phyloP scores from a whole-genome alignment of 768 basidiomycete species.

The Lanmaoa rubissima region DNA sequence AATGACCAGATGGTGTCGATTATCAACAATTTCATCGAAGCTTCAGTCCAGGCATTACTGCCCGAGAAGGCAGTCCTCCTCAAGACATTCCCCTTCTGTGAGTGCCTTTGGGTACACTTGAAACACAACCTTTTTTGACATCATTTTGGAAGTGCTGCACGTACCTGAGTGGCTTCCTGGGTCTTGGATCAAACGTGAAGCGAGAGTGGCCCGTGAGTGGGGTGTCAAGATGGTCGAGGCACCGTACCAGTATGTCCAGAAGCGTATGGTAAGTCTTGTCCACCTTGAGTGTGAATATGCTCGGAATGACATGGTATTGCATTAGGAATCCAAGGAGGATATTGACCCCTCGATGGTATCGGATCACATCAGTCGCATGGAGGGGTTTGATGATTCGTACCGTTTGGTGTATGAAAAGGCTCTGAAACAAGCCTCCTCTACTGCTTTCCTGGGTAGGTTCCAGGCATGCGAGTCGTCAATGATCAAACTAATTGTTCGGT shows the following conservation, averaged over 20 bases:
- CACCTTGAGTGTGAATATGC: background rate
- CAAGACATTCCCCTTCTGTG: constrained; percentile 18
- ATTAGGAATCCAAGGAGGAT: constrained; percentile 7
- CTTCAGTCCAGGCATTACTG: constrained; percentile 3
- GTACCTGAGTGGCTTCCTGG: constrained; percentile 29
- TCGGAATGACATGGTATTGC: background rate
- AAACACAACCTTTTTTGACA: background rate
- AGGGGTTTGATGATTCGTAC: constrained; percentile 1
- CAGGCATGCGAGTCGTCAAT: no score
- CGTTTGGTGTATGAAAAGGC: constrained; percentile 13
- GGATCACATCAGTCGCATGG: constrained; percentile 10
- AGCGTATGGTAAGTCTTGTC: constrained; percentile 5
- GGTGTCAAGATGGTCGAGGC: constrained; percentile 10
- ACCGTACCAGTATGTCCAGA: constrained; percentile 15
- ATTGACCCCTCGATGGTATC: constrained; percentile 14
- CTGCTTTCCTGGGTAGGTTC: constrained; percentile 16
- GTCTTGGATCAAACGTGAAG: constrained; percentile 12
- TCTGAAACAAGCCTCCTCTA: constrained; percentile 13
- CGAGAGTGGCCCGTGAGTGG: constrained; percentile 7
- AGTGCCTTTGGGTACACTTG: background rate
- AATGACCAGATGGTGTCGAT: constrained; percentile 17
- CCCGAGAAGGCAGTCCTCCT: constrained; percentile 17
- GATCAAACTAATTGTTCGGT: background rate
- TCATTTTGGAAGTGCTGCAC: constrained; percentile 18
- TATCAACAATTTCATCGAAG: constrained; percentile 8